Conservation (phyloP, 2,329 filamentous ascomycete genomes). For the Aotearoamyces nothofagi region DNA sequence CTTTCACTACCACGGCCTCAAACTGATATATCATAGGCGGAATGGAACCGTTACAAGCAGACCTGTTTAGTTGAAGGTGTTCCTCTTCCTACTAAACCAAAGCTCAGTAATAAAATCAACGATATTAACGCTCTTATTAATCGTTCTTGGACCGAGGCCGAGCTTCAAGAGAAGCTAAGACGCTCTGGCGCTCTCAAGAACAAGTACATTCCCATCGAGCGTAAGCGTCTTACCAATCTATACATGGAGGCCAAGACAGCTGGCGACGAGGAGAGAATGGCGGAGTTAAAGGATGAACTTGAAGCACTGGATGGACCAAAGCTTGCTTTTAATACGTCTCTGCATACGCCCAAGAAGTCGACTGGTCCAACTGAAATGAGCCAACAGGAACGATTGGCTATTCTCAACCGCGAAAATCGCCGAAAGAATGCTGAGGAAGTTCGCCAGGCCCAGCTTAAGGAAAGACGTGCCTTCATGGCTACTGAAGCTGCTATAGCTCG, state of each 20-base stretch:
- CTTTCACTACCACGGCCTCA: conserved; percentile 11
- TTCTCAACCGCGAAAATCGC: conserved; percentile 74
- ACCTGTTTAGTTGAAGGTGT: conserved; percentile 59
- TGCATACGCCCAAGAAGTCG: conserved; percentile 38
- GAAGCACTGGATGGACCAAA: conserved; percentile 52
- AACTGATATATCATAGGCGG: conserved; percentile 32
- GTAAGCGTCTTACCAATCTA: conserved; percentile 47
- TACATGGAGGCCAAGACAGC: conserved; percentile 50
- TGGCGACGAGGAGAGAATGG: conserved; percentile 42
- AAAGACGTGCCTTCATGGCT: conserved; percentile 49
- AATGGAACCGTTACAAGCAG: conserved; percentile 69
- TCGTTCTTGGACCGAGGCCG: conserved; percentile 68
- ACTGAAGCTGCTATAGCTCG: conserved; percentile 45
- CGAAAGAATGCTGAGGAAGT: conserved; percentile 75
- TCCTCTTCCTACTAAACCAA: conserved; percentile 56
- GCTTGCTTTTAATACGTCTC: conserved; percentile 55
- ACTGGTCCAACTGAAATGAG: conserved; percentile 32
- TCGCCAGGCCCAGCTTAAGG: conserved; percentile 77
- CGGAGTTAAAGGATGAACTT: conserved; percentile 41
- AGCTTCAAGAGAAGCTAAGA: conserved; percentile 66
- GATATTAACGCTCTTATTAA: conserved; percentile 70
- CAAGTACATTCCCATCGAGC: conserved; percentile 51
- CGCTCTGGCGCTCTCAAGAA: conserved; percentile 53
- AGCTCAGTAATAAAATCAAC: conserved; percentile 55
- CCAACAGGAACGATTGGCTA: conserved; percentile 70